These are phyloP conservation scores for Vigna reflexopilosa DNA, from an alignment of 306 rosid genomes.

Conservation along the genomic window DNA sequence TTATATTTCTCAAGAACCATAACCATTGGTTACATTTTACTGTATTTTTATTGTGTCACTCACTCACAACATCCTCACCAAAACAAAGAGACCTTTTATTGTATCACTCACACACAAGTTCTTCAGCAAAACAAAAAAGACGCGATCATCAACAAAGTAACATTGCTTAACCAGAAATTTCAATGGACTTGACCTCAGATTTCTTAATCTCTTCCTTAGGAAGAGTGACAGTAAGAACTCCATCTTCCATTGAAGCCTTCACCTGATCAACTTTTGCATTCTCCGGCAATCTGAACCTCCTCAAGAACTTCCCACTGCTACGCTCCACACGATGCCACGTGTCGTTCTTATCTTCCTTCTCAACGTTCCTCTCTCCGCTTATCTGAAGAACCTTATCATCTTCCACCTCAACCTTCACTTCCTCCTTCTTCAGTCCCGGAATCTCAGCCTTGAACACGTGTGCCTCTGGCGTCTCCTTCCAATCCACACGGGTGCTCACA, in stretches of 20 bases:
- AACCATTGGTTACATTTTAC: too few relatives aligned
- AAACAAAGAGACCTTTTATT: too few relatives aligned
- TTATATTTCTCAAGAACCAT: too few relatives aligned
- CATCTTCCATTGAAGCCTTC: conserved; percentile 51
- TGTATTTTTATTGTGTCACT: too few relatives aligned
- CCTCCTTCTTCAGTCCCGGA: conserved; percentile 48
- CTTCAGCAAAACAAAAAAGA: too few relatives aligned
- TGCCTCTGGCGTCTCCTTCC: conserved; percentile 52
- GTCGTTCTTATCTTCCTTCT: conserved; percentile 55
- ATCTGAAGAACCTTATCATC: conserved; percentile 50
- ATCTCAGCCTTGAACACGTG: conserved; percentile 55
- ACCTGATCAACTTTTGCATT: conserved; percentile 44
- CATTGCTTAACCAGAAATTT: conserved; percentile 40
- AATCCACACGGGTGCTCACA: conserved; percentile 32
- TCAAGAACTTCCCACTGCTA: conserved; percentile 48
- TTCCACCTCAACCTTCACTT: conserved; percentile 41
- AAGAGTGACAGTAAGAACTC: conserved; percentile 55
- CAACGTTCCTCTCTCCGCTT: conserved; percentile 46
- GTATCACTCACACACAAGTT: too few relatives aligned
- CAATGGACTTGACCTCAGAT: conserved; percentile 43
- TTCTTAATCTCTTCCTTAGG: conserved; percentile 48
- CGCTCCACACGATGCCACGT: conserved; percentile 52
- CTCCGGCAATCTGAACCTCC: conserved; percentile 48
- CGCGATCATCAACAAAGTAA: too few relatives aligned
- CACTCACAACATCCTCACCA: too few relatives aligned